Base-by-base conservation (phyloP, 2,329 filamentous ascomycete genomes). In the Alternaria conjuncta region DNA sequence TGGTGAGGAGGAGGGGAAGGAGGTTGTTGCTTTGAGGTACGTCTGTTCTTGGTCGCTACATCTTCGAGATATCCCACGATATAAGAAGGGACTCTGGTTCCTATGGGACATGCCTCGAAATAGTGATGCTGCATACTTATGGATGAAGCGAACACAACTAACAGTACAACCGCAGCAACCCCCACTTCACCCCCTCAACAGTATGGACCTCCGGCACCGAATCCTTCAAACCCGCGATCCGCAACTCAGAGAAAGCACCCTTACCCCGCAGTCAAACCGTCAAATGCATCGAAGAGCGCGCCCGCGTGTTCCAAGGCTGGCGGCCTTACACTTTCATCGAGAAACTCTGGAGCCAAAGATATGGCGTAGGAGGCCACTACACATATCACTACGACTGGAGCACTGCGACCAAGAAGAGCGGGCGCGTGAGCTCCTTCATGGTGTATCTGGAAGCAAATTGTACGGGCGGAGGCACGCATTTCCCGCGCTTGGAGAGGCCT, bases 221-320 rank as follows among this genome's bases (percentile, higher is more conserved):
- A 70, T 79, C 75, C 6, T 73, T 85, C 49, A 83, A 89, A 68
- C 77, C 81, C 2, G 73, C 75, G 3, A 79, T 87, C 41, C 85
- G 87, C 3, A 81, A 84, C 59, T 88, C 86, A 0, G 85, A 88
- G 63, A 84, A 84, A 68, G 82, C 83, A 0, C 68, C 66, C 12
- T 70, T 79, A 2, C 73, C 77, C 4, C 75, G 78, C 28, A 68
- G 73, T 61, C 82, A 84, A 69, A 80, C 80, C 0, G 86, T 89
- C 8, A 84, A 86, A 63, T 89, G 87, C 71, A 84, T 89, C 63
- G 87, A 89, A 72, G 78, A 84, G 30, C 85, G 88, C 56, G 87
- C 87, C 10, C 83, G 86, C 7, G 76, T 80, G 7, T 87, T 89
- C 73, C 88, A 90, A 74, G 88, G 88, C 69, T 89, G 87, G 87